A percentile compares a stretch with the other conserved stretches of the same genome.
Evolutionary conservation across 345 rosid genomes (phyloP).

Genomic region (Heritiera littoralis): DNA sequence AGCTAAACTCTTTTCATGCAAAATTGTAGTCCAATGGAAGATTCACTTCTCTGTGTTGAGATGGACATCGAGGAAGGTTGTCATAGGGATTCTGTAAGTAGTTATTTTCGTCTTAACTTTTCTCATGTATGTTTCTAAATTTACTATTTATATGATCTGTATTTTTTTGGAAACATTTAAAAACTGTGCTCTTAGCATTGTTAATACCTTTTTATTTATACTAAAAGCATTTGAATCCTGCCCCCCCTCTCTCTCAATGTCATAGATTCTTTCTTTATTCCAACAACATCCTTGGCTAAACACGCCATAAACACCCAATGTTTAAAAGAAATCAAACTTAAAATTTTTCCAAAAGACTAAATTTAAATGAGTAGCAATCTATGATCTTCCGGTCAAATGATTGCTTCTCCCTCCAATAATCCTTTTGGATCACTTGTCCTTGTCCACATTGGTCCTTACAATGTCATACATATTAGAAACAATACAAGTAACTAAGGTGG

Average conservation of each 20-base stretch:
- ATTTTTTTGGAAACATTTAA: not conserved
- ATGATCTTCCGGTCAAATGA: no score
- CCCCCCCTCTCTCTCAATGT: not conserved
- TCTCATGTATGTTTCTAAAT: not conserved
- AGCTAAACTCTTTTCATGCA: slow-evolving; percentile 19
- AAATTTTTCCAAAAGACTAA: no score
- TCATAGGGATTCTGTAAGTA: slow-evolving; percentile 9
- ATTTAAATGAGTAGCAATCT: no score
- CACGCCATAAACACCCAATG: no score
- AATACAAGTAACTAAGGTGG: no score
- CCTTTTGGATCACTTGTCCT: no score
- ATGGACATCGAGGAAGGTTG: slow-evolving; percentile 45
- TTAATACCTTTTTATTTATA: not conserved
- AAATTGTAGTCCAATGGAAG: slow-evolving; percentile 61
- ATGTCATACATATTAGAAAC: no score
- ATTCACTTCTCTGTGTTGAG: slow-evolving; percentile 48
- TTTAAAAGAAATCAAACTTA: no score
- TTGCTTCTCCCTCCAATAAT: no score
- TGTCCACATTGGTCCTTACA: no score
- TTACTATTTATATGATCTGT: not conserved
- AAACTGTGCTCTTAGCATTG: not conserved
- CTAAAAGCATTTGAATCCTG: not conserved
- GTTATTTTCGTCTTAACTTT: slow-evolving; percentile 4
- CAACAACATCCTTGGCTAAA: not conserved
- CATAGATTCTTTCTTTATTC: not conserved